Conservation (phyloP, 2,329 filamentous ascomycete species). For the Onygena corvina region DNA sequence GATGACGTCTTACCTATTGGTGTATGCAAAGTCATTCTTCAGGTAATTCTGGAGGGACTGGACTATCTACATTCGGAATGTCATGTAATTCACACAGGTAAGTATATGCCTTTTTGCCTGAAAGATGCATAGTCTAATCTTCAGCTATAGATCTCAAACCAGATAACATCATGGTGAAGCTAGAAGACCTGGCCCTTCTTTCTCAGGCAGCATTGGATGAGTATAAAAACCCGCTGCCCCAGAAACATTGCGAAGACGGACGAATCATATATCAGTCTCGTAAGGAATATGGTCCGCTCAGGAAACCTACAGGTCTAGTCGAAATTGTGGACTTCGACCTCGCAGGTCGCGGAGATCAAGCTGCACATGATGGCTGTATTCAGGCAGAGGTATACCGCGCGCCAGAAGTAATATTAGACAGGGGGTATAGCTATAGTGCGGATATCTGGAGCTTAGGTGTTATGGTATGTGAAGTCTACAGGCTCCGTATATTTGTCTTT, state of each 20-base stretch:
- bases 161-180: conserved; percentile 31
- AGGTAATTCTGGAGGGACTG: conserved; percentile 30
- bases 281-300: conserved; percentile 22
- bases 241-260: conserved; percentile 21
- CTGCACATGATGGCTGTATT: conserved; percentile 31
- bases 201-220: conserved; percentile 21
- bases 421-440: conserved; percentile 27
- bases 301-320: conserved; percentile 18
- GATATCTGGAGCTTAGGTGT: conserved; percentile 31
- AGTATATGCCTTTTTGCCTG: background rate
- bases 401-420: conserved; percentile 27
- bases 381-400: conserved; percentile 31
- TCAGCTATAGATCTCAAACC: conserved; percentile 29
- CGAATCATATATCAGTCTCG: conserved; percentile 26
- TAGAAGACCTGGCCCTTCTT: conserved; percentile 21
- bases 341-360: conserved; percentile 23
- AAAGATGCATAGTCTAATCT: conserved; percentile 4
- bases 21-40: conserved; percentile 26
- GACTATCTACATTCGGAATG: conserved; percentile 36
- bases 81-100: conserved; percentile 34
- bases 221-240: conserved; percentile 21
- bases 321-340: conserved; percentile 28
- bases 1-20: conserved; percentile 21
- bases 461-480: conserved; percentile 20
- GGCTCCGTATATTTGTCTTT: conserved; percentile 15